These are phyloP conservation scores for Gliomastix tumulicola DNA, from an alignment of 2,329 filamentous ascomycete genomes.

Conservation along the genomic window DNA sequence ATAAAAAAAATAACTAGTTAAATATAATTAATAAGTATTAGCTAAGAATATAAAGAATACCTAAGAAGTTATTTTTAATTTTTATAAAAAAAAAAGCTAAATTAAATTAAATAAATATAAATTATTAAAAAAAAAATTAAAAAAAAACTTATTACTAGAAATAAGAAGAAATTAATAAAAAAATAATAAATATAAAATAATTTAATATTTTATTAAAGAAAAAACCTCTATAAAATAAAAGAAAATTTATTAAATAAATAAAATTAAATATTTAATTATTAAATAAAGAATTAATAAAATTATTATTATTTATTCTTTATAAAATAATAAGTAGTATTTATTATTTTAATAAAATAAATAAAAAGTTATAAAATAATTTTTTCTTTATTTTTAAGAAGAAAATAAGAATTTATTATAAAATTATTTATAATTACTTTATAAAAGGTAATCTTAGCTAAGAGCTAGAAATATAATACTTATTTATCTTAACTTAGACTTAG, in stretches of 20 bases:
- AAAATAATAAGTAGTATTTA: not conserved
- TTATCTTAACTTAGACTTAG: no score
- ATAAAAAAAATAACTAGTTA: not conserved
- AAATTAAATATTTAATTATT: slow-evolving; percentile 1
- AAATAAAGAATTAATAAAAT: not conserved
- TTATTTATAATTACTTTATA: not conserved
- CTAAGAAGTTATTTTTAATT: not conserved
- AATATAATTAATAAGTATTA: slow-evolving; percentile 1
- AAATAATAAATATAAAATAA: slow-evolving; percentile 1
- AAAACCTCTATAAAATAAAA: not conserved
- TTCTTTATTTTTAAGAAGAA: no score
- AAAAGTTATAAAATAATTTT: not conserved
- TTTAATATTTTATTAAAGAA: not conserved
- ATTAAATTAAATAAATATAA: no score
- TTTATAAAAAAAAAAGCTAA: no score
- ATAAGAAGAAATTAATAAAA: not conserved
- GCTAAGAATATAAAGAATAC: slow-evolving; percentile 2
- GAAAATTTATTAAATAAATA: not conserved
- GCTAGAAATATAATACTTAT: not conserved
- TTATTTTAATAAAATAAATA: slow-evolving; percentile 1
- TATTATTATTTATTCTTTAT: not conserved
- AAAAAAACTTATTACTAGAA: not conserved
- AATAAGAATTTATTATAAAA: not conserved
- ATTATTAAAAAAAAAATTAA: not conserved
- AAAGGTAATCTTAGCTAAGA: not conserved